These are phyloP conservation scores for Erigeron canadensis DNA, from an alignment of 129 eudicot species.

Conservation along the genomic window DNA sequence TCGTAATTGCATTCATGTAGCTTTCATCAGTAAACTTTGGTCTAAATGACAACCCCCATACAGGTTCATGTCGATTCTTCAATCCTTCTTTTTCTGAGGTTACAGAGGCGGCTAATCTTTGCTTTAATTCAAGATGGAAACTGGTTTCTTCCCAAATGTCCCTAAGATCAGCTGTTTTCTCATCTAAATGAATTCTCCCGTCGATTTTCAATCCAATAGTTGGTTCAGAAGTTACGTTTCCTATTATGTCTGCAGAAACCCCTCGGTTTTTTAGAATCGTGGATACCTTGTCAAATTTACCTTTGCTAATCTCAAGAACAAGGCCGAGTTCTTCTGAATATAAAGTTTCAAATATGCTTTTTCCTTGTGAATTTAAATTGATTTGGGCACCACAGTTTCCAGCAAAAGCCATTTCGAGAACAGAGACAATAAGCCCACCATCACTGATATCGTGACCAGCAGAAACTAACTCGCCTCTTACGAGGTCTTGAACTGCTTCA, in stretches of 20 bases:
- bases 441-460: slow-evolving; percentile 97
- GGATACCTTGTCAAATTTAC: slow-evolving; percentile 44
- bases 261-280: slow-evolving; percentile 42
- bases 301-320: slow-evolving; percentile 63
- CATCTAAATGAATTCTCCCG: slow-evolving; percentile 53
- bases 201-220: slow-evolving; percentile 51
- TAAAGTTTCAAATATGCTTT: slow-evolving; percentile 50
- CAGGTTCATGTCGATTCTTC: slow-evolving; percentile 66
- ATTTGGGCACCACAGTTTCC: slow-evolving; percentile 76
- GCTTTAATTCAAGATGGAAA: slow-evolving; percentile 65
- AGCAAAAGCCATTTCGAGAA: slow-evolving; percentile 96
- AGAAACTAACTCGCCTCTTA: slow-evolving; percentile 62
- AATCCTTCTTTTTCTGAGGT: slow-evolving; percentile 67
- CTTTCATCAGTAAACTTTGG: slow-evolving; percentile 59
- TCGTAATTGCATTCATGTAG: slow-evolving; percentile 39
- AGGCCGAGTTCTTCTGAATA: slow-evolving; percentile 94
- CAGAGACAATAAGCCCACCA: slow-evolving; percentile 67
- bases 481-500: slow-evolving; percentile 72
- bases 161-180: slow-evolving; percentile 56
- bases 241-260: slow-evolving; percentile 57
- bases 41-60: slow-evolving; percentile 69
- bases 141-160: slow-evolving; percentile 96
- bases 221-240: slow-evolving; percentile 52
- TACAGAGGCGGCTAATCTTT: slow-evolving; percentile 71
- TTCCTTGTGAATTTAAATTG: slow-evolving; percentile 49